A percentile compares a stretch with the other conserved stretches of the same genome.
Conservation (phyloP, 202 grass and related monocot genomes). For the Schoenoplectus triqueter region DNA sequence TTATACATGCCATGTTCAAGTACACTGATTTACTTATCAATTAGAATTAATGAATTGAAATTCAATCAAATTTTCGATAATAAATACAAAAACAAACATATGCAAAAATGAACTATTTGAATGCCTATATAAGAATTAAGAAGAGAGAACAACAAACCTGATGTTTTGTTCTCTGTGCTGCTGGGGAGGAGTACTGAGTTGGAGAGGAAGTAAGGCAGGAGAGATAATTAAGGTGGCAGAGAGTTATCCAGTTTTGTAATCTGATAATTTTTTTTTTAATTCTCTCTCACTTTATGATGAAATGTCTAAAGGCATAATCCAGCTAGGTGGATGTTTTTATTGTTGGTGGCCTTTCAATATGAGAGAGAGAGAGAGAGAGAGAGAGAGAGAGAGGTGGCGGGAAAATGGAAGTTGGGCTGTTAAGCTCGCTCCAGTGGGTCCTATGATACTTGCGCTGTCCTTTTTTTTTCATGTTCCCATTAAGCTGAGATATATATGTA, state of each 20-base stretch:
- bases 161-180: conserved; percentile 10
- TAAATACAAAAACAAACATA: conserved; percentile 6
- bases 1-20: background rate
- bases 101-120: background rate
- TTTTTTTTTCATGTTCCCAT: conserved; percentile 10
- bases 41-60: background rate
- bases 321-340: conserved; percentile 17
- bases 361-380: background rate
- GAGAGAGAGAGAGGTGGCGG: conserved; percentile 34
- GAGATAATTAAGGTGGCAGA: conserved; percentile 21
- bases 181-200: background rate
- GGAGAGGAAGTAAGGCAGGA: background rate
- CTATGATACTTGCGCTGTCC: background rate
- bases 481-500: background rate
- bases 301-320: conserved; percentile 36
- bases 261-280: conserved; percentile 16
- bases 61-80: background rate
- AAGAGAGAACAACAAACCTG: conserved; percentile 2
- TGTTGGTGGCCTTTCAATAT: conserved; percentile 30
- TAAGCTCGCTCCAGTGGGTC: conserved; percentile 19
- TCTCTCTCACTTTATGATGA: conserved; percentile 25
- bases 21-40: background rate
- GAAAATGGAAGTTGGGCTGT: conserved; percentile 41
- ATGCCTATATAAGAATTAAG: background rate
- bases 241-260: conserved; percentile 30